These are phyloP conservation scores for Calonectria hongkongensis DNA, from an alignment of 2,329 filamentous ascomycete species.

Conservation along the genomic window DNA sequence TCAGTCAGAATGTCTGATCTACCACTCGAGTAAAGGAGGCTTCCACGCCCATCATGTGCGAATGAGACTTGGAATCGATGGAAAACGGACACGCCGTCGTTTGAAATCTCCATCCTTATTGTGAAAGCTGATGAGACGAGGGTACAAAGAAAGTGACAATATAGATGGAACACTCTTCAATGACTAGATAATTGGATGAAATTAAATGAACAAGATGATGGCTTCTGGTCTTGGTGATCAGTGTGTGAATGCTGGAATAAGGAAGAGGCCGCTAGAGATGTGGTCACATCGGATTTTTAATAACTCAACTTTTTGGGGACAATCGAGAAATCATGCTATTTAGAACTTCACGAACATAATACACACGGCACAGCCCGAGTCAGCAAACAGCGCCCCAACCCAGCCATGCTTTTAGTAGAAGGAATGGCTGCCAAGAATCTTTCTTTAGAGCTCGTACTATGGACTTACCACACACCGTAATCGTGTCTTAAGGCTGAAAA, in stretches of 20 bases:
- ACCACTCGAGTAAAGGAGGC: constrained; percentile 2
- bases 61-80: constrained; percentile 10
- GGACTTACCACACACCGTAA: not conserved
- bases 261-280: not conserved
- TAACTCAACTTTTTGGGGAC: not conserved
- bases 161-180: not conserved
- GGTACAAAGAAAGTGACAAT: too few relatives aligned
- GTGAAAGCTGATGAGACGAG: not conserved
- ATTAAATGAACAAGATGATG: not conserved
- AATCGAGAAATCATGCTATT: not conserved
- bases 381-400: constrained; percentile 2
- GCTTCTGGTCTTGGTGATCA: not conserved
- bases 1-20: constrained; percentile 6
- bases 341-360: not conserved
- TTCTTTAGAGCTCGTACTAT: not conserved
- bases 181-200: not conserved
- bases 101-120: constrained; percentile 8
- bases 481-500: not conserved
- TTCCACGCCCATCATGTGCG: not conserved
- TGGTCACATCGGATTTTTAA: constrained; percentile 8
- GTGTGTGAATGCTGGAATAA: not conserved
- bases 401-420: not conserved
- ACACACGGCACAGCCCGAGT: constrained; percentile 1
- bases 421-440: constrained; percentile 8
- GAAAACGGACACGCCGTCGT: constrained; percentile 8